phyloP scores from a whole-genome alignment of 805 yeast species.

The Saccharomycopsis sp. region DNA sequence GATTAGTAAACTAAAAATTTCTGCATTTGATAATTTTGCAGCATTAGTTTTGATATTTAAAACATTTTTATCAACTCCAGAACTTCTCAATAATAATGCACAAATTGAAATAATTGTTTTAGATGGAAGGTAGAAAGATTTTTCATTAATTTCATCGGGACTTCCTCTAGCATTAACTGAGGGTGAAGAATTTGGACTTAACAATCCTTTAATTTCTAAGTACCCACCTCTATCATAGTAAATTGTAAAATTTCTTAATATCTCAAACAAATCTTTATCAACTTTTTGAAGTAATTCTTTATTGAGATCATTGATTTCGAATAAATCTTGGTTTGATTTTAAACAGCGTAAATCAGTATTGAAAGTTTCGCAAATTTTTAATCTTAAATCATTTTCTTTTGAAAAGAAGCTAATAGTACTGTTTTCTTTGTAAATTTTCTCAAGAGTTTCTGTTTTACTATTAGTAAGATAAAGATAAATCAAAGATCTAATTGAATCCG shows the following conservation, averaged over 20 bases:
- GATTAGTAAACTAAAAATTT: slow-evolving; percentile 16
- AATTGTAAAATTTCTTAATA: slow-evolving; percentile 14
- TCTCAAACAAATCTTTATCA: slow-evolving; percentile 15
- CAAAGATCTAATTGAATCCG: slow-evolving; percentile 8
- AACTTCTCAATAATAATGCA: slow-evolving; percentile 12
- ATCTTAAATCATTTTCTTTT: slow-evolving; percentile 13
- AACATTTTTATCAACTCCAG: slow-evolving; percentile 6
- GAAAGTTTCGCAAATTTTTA: slow-evolving; percentile 14
- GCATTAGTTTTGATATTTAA: slow-evolving; percentile 5
- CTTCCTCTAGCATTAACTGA: background rate
- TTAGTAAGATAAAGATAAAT: slow-evolving; percentile 14
- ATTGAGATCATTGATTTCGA: slow-evolving; percentile 14
- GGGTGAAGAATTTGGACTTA: slow-evolving; percentile 12
- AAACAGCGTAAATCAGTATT: slow-evolving; percentile 13
- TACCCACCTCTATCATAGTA: slow-evolving; percentile 17
- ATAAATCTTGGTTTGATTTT: slow-evolving; percentile 9
- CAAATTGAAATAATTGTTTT: slow-evolving; percentile 16
- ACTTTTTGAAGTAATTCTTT: slow-evolving; percentile 16
- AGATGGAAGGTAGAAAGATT: slow-evolving; percentile 15
- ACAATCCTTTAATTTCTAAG: slow-evolving; percentile 12
- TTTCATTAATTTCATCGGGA: background rate
- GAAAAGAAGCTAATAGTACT: slow-evolving; percentile 12
- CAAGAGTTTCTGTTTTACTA: slow-evolving; percentile 13
- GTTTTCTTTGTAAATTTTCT: slow-evolving; percentile 16
- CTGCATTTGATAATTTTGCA: slow-evolving; percentile 12